Conservation (phyloP, 2,329 filamentous ascomycete species). For the Phialophora expanda region DNA sequence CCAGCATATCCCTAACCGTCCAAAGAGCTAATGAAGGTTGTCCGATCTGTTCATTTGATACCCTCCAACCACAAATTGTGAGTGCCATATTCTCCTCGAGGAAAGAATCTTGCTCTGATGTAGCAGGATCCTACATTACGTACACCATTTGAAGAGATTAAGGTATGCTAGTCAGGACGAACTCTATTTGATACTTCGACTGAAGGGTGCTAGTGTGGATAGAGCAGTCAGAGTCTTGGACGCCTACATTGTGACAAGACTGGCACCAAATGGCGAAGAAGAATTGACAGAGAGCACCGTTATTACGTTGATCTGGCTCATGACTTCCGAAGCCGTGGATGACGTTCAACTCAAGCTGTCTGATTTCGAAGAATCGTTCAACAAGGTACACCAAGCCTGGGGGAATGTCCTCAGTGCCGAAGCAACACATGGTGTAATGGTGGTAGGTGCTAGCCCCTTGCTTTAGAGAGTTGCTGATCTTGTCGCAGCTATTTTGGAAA, state of each 20-base stretch:
- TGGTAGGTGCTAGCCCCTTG: slow-evolving; percentile 42
- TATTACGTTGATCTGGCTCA: slow-evolving; percentile 71
- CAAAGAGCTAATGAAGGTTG: slow-evolving; percentile 61
- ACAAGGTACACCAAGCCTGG: slow-evolving; percentile 54
- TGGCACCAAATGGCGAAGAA: slow-evolving; percentile 57
- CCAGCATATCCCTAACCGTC: slow-evolving; percentile 45
- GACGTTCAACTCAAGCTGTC: neutral
- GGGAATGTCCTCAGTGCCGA: slow-evolving; percentile 60
- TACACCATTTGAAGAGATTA: slow-evolving; percentile 67
- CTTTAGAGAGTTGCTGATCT: slow-evolving; percentile 28
- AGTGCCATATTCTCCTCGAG: slow-evolving; percentile 25
- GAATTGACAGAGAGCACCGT: slow-evolving; percentile 72
- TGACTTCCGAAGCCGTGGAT: slow-evolving; percentile 34
- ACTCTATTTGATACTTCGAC: slow-evolving; percentile 40
- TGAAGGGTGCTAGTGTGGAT: slow-evolving; percentile 41
- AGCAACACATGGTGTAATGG: slow-evolving; percentile 59
- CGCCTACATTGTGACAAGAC: slow-evolving; percentile 64
- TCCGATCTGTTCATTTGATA: slow-evolving; percentile 64
- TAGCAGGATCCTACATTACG: slow-evolving; percentile 64
- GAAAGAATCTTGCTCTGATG: neutral
- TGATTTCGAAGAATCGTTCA: slow-evolving; percentile 51
- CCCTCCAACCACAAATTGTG: slow-evolving; percentile 67
- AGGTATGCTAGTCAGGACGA: slow-evolving; percentile 51
- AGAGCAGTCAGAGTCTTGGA: slow-evolving; percentile 61
- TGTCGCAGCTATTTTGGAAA: slow-evolving; percentile 76